phyloP scores from a whole-genome alignment of 164 flowering plant genomes.

The Magnolia kwangsiensis region DNA sequence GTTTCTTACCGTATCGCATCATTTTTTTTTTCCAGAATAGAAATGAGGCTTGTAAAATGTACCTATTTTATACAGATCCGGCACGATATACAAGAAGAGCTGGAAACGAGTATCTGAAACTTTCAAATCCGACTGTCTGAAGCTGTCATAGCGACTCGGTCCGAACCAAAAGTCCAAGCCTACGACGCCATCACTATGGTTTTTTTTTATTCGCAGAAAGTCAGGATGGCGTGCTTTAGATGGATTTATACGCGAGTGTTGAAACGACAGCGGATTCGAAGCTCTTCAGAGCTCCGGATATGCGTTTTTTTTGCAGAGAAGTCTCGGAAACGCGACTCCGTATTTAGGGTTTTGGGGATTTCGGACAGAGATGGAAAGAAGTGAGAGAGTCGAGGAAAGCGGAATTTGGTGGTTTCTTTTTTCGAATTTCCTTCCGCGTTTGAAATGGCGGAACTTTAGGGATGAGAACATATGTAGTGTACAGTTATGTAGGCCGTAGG shows the following conservation, averaged over 20 bases:
- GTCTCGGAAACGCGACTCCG: not conserved
- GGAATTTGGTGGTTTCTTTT: not conserved
- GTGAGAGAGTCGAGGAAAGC: not conserved
- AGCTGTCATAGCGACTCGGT: slow-evolving; percentile 10
- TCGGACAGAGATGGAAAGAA: not conserved
- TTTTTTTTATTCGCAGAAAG: not conserved
- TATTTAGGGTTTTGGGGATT: not conserved
- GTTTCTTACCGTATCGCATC: not conserved
- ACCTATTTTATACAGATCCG: not conserved
- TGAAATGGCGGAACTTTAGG: not conserved
- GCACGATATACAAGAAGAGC: not conserved
- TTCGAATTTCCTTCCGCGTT: not conserved
- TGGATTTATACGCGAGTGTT: not conserved
- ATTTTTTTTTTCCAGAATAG: not conserved
- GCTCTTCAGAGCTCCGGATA: not conserved
- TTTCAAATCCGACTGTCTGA: slow-evolving; percentile 7
- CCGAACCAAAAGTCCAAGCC: slow-evolving; percentile 3
- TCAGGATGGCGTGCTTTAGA: not conserved
- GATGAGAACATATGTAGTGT: not conserved
- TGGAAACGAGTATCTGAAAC: not conserved
- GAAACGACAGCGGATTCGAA: not conserved
- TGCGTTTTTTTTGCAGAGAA: not conserved
- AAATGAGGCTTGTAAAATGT: not conserved
- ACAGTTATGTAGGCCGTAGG: too few species aligned
- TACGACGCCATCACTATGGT: not conserved